Evolutionary conservation across 495 filamentous ascomycete genomes (phyloP), one percentile per base, ranked within the genome.

Genomic region (Monascus purpureus): DNA sequence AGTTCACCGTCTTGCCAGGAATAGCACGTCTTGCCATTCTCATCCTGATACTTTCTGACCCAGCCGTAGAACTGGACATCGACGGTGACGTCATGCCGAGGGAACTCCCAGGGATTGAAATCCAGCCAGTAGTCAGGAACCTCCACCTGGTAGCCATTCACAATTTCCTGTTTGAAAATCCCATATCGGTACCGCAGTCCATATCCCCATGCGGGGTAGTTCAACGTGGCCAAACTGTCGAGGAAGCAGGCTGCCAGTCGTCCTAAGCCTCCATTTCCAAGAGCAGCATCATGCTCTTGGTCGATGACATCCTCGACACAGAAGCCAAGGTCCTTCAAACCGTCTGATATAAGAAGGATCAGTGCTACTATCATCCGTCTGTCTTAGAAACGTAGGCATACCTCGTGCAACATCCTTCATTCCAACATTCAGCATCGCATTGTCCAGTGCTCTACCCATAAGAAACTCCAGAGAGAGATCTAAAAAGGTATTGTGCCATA

Each of bases 61-160:
- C 70, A 49, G 32, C 90, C 90, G 42, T 92, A 93, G 62, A 97
- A 97, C 61, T 94, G 86, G 33, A 97, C 82, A 52, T 94, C 82
- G 18, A 97, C 87, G 7, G 78, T 84, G 27, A 97, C 75, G 49
- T 97, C 90, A 52, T 93, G 85, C 41, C 90, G 72, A 13, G 87
- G 84, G 46, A 97, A 96, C 47, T 97, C 90, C 90, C 90, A 97
- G 4, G 92, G 90, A 65, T 96, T 96, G 53, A 95, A 94, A 49
- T 96, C 90, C 18, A 97, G 73, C 90, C 90, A 97, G 58, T 97
- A 97, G 54, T 97, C 90, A 13, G 90, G 90, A 28, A 96, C 77
- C 46, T 97, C 90, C 30, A 96, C 82, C 55, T 97, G 90, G 47
- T 93, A 96, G 12, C 90, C 90, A 47, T 96, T 79, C 30, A 95